phyloP scores from a whole-genome alignment of 257 asterid species.

The Paraleonurus japonicus region DNA sequence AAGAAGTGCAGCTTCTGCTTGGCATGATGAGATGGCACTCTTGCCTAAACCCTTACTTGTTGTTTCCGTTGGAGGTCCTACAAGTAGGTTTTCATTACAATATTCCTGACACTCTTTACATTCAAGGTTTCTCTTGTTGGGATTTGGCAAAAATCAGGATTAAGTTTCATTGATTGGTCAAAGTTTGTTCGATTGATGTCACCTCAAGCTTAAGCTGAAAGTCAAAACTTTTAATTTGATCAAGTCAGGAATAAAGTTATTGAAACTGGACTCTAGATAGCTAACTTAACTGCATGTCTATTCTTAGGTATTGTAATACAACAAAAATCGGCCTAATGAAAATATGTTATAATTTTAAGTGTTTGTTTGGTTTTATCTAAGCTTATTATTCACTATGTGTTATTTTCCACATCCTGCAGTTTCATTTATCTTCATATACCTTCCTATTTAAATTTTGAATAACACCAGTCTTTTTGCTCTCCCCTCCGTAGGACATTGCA shows the following conservation, averaged over 20 bases:
- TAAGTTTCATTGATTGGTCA: neutral
- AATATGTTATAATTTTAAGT: neutral
- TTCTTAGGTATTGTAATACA: neutral
- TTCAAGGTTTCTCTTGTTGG: neutral
- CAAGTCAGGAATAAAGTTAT: neutral
- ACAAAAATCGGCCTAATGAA: neutral
- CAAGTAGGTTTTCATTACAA: slow-evolving; percentile 47
- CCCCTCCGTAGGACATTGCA: slow-evolving; percentile 62
- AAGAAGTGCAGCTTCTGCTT: slow-evolving; percentile 61
- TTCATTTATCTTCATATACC: neutral
- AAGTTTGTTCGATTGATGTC: neutral
- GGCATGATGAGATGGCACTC: slow-evolving; percentile 65
- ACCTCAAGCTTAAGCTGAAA: neutral
- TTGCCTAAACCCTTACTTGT: slow-evolving; percentile 76
- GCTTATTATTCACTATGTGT: neutral
- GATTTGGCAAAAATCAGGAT: neutral
- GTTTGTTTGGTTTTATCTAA: neutral
- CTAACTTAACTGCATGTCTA: neutral
- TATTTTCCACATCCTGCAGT: neutral
- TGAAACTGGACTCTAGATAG: neutral
- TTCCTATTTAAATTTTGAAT: neutral
- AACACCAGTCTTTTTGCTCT: neutral
- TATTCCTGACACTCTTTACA: neutral
- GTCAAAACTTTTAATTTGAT: neutral
- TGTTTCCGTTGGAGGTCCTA: slow-evolving; percentile 84